Evolutionary conservation across 805 yeast species (phyloP).

Genomic region (Starmerella stigmatis): DNA sequence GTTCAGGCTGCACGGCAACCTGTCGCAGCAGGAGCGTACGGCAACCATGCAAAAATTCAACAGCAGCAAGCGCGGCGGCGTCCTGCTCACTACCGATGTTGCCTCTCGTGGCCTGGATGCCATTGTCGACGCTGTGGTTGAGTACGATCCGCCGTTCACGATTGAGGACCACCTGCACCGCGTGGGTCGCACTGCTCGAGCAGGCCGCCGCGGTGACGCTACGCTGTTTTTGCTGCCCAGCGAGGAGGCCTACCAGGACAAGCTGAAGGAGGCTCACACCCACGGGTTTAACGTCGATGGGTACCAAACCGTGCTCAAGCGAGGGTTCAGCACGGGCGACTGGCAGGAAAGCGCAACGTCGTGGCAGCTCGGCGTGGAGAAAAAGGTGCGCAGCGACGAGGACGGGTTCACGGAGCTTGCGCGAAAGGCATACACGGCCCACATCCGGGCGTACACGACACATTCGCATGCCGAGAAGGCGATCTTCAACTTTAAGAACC

Average conservation of each 20-base stretch:
- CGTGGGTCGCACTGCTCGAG: slow-evolving; percentile 96
- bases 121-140: slow-evolving; percentile 76
- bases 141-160: slow-evolving; percentile 90
- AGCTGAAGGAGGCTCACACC: slow-evolving; percentile 48
- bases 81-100: slow-evolving; percentile 91
- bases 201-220: slow-evolving; percentile 79
- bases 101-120: slow-evolving; percentile 95
- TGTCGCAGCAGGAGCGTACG: slow-evolving; percentile 74
- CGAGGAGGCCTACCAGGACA: slow-evolving; percentile 60
- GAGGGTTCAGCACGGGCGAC: slow-evolving; percentile 34
- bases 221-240: slow-evolving; percentile 77
- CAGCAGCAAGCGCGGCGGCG: slow-evolving; percentile 37
- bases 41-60: slow-evolving; percentile 43
- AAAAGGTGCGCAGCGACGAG: slow-evolving; percentile 60
- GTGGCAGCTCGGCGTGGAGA: slow-evolving; percentile 83
- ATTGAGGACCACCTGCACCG: slow-evolving; percentile 93
- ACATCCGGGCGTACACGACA: slow-evolving; percentile 90
- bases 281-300: slow-evolving; percentile 41
- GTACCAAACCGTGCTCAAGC: slow-evolving; percentile 33
- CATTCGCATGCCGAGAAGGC: slow-evolving; percentile 73
- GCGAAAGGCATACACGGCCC: slow-evolving; percentile 72
- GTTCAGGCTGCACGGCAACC: slow-evolving; percentile 79
- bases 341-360: slow-evolving; percentile 97
- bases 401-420: slow-evolving; percentile 58
- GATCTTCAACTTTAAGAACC: slow-evolving; percentile 64